A percentile compares a stretch with the other conserved stretches of the same genome.
phyloP scores from a whole-genome alignment of 1,284 basidiomycete species.

The Agaricales sp. region DNA sequence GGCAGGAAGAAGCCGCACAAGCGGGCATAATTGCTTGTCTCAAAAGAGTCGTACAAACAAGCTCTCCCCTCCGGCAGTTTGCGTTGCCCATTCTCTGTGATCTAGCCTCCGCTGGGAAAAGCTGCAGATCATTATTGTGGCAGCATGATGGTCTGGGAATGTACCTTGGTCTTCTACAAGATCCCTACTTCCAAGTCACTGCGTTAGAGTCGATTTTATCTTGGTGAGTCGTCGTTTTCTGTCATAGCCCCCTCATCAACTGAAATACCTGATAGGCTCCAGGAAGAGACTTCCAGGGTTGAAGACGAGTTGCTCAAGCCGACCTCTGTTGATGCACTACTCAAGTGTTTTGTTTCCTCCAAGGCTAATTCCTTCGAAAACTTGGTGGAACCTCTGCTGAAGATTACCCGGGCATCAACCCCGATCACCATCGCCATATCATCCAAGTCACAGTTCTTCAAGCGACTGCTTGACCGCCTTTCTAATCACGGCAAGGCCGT shows the following conservation, averaged over 20 bases:
- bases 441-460: constrained; percentile 73
- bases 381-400: constrained; percentile 84
- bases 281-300: constrained; percentile 90
- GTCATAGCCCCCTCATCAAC: background rate
- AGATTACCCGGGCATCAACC: constrained; percentile 79
- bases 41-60: constrained; percentile 77
- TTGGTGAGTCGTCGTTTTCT: constrained; percentile 68
- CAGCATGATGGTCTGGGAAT: constrained; percentile 76
- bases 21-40: constrained; percentile 90
- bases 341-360: constrained; percentile 79
- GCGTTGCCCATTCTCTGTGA: constrained; percentile 95
- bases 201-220: constrained; percentile 86
- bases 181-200: constrained; percentile 94
- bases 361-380: constrained; percentile 94
- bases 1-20: constrained; percentile 95
- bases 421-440: constrained; percentile 70
- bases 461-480: constrained; percentile 80
- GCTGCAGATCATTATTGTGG: constrained; percentile 80
- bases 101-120: constrained; percentile 87
- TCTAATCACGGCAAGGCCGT: constrained; percentile 74
- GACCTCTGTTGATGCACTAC: constrained; percentile 59
- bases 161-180: constrained; percentile 80
- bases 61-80: constrained; percentile 91
- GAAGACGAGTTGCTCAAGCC: constrained; percentile 80
- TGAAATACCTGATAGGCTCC: constrained; percentile 48